A percentile compares a stretch with the other conserved stretches of the same genome.
These are phyloP conservation scores for Lyophyllum atratum DNA, from an alignment of 768 basidiomycete species.

Conservation along the genomic window DNA sequence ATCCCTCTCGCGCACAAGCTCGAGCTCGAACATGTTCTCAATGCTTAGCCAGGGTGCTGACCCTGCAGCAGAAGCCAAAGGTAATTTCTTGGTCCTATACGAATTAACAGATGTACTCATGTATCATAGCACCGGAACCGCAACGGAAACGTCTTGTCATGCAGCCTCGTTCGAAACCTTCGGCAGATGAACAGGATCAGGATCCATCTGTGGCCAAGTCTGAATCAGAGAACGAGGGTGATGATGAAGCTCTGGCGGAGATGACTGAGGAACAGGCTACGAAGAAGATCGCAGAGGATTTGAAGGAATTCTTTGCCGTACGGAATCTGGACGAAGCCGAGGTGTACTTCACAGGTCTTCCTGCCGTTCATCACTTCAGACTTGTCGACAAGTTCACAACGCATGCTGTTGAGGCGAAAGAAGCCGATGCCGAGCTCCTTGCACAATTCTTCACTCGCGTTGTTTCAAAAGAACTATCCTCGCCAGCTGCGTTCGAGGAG, in stretches of 20 bases:
- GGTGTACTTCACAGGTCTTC: conserved; percentile 77
- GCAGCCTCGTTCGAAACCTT: conserved; percentile 74
- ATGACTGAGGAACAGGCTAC: conserved; percentile 71
- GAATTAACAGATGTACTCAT: conserved; percentile 23
- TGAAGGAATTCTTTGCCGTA: conserved; percentile 85
- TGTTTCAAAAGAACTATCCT: conserved; percentile 59
- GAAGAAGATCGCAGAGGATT: conserved; percentile 79
- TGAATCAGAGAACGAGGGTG: conserved; percentile 49
- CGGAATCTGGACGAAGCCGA: conserved; percentile 88
- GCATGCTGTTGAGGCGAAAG: conserved; percentile 79
- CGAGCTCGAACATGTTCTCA: conserved; percentile 85
- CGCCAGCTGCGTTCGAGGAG: conserved; percentile 65
- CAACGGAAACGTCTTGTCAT: conserved; percentile 76
- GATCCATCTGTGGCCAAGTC: conserved; percentile 30
- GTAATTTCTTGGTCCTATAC: conserved; percentile 33
- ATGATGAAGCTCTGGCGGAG: conserved; percentile 46
- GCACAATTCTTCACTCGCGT: conserved; percentile 72
- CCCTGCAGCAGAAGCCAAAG: conserved; percentile 57
- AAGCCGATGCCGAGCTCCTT: conserved; percentile 76
- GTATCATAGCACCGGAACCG: conserved; percentile 49
- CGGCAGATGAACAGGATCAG: conserved; percentile 32
- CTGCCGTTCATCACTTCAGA: conserved; percentile 57
- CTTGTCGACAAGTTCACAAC: conserved; percentile 79
- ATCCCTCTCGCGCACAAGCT: conserved; percentile 77
- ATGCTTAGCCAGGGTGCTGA: conserved; percentile 73